Conservation (phyloP, 2,329 filamentous ascomycete species). For the Colletotrichum sp. region DNA sequence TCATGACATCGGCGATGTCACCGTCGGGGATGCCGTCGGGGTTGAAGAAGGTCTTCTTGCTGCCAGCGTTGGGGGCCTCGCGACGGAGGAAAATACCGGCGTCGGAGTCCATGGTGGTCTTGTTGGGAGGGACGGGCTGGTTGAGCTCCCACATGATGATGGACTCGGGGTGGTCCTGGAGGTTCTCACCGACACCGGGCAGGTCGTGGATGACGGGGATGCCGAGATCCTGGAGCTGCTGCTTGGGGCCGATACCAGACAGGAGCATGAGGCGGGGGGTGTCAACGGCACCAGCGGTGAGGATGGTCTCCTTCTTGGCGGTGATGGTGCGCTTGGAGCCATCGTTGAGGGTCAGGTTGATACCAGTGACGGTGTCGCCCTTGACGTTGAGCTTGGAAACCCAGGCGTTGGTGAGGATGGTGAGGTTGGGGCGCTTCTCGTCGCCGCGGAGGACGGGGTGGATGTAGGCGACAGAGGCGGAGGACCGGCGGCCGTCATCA, state of each 20-base stretch:
- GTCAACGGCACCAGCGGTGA: slow-evolving; percentile 82
- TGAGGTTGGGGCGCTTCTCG: slow-evolving; percentile 83
- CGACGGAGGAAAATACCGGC: slow-evolving; percentile 88
- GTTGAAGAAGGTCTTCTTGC: slow-evolving; percentile 53
- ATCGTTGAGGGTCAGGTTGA: slow-evolving; percentile 67
- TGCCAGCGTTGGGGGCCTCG: slow-evolving; percentile 71
- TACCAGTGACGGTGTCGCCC: slow-evolving; percentile 73
- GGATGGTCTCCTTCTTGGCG: slow-evolving; percentile 69
- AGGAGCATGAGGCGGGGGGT: slow-evolving; percentile 72
- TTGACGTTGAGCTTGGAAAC: slow-evolving; percentile 81
- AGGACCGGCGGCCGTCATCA: slow-evolving; percentile 82
- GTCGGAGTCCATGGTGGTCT: slow-evolving; percentile 92
- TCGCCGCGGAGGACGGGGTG: slow-evolving; percentile 87
- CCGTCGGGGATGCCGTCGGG: slow-evolving; percentile 65
- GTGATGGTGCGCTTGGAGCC: slow-evolving; percentile 61
- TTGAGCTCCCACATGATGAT: slow-evolving; percentile 79
- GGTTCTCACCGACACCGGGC: slow-evolving; percentile 65
- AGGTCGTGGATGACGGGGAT: slow-evolving; percentile 63
- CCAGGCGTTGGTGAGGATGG: slow-evolving; percentile 86
- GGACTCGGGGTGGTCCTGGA: slow-evolving; percentile 63
- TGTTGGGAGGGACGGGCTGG: slow-evolving; percentile 72
- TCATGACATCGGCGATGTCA: slow-evolving; percentile 86
- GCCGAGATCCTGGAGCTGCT: slow-evolving; percentile 57
- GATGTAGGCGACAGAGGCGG: slow-evolving; percentile 89
- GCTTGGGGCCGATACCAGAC: slow-evolving; percentile 61